Conservation (phyloP, 352 stramenopile genomes). For the Phytopythium boreale region DNA sequence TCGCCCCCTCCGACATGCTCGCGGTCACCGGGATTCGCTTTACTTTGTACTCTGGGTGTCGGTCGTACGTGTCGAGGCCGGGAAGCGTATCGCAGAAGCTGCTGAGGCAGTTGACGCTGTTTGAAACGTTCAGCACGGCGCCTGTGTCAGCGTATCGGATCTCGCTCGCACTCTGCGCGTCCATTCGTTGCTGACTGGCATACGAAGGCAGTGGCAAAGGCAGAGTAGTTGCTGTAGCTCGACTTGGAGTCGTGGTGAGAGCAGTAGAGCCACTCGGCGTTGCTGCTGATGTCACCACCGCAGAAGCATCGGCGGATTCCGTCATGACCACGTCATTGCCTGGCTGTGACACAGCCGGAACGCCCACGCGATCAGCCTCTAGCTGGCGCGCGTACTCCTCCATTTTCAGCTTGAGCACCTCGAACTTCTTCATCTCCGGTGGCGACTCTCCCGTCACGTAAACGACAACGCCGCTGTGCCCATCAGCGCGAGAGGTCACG, state of each 20-base stretch:
- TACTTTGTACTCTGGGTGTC: slow-evolving; percentile 69
- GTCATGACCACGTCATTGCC: background rate
- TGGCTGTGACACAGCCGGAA: background rate
- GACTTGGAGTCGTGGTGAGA: background rate
- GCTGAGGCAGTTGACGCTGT: slow-evolving; percentile 64
- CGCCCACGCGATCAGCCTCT: slow-evolving; percentile 20
- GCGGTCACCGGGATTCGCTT: slow-evolving; percentile 54
- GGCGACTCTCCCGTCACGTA: slow-evolving; percentile 52
- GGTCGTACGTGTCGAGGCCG: slow-evolving; percentile 80
- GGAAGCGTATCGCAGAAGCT: slow-evolving; percentile 81
- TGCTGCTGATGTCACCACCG: background rate
- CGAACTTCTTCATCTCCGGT: slow-evolving; percentile 55
- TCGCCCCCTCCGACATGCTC: slow-evolving; percentile 46
- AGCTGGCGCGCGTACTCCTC: slow-evolving; percentile 51
- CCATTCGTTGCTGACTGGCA: background rate
- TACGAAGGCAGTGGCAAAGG: background rate
- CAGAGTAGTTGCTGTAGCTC: background rate
- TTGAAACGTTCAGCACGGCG: slow-evolving; percentile 57
- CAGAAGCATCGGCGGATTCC: background rate
- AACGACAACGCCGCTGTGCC: slow-evolving; percentile 47
- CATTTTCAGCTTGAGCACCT: slow-evolving; percentile 57
- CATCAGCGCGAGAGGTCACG: slow-evolving; percentile 46
- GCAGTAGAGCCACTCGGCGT: background rate
- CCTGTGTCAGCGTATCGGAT: slow-evolving; percentile 64
- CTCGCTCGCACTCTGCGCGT: slow-evolving; percentile 30